Conservation (phyloP, 2,329 filamentous ascomycete genomes). For the Ophiobolus disseminans region DNA sequence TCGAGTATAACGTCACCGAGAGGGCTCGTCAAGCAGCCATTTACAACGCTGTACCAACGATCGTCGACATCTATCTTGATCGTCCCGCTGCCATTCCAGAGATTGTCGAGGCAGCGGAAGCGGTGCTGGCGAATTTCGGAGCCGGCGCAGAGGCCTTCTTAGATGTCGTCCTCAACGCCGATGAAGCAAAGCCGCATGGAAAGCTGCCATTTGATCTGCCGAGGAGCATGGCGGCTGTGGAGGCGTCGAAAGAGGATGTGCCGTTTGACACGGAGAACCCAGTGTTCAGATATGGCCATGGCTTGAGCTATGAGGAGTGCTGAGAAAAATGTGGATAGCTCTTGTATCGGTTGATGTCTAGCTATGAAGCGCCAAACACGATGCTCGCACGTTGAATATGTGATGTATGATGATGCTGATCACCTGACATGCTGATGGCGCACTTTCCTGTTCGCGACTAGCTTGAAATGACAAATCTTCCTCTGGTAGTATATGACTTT, state of each 20-base stretch:
- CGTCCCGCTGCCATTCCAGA: slow-evolving; percentile 55
- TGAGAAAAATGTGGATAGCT: no score
- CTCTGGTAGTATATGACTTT: no score
- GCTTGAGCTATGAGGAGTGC: slow-evolving; percentile 41
- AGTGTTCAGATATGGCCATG: slow-evolving; percentile 45
- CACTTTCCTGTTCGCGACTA: no score
- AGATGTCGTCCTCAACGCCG: slow-evolving; percentile 52
- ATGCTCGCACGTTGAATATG: no score
- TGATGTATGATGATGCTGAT: no score
- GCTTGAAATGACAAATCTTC: no score
- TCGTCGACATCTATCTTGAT: slow-evolving; percentile 56
- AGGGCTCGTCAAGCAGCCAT: slow-evolving; percentile 49
- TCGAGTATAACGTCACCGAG: slow-evolving; percentile 53
- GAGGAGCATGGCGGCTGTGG: slow-evolving; percentile 53
- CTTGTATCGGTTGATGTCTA: no score
- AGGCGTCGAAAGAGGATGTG: slow-evolving; percentile 43
- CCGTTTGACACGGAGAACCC: slow-evolving; percentile 49
- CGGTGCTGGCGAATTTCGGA: slow-evolving; percentile 52
- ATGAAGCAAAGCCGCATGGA: slow-evolving; percentile 49
- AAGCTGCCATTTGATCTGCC: slow-evolving; percentile 59
- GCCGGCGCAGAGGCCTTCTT: slow-evolving; percentile 53
- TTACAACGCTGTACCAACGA: slow-evolving; percentile 48
- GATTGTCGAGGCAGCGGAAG: slow-evolving; percentile 48
- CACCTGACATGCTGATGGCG: no score
- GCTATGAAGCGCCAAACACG: no score